Evolutionary conservation across 345 rosid species (phyloP).

Genomic region (Brassica carinata): DNA sequence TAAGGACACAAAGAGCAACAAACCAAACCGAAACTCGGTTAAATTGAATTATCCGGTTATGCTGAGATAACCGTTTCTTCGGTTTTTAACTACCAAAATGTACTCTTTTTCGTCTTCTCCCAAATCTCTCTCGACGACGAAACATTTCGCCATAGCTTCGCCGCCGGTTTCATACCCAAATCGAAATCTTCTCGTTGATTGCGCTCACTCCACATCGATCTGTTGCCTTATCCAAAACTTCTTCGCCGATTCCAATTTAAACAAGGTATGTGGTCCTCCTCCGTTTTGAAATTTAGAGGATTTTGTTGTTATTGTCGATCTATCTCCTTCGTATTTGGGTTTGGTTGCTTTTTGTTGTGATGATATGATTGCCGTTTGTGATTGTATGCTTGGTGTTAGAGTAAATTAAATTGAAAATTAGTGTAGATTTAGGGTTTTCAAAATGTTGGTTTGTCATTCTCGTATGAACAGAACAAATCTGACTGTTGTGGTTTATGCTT

Average conservation of each 20-base stretch:
- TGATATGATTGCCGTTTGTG: not conserved
- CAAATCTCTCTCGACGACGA: too few species aligned
- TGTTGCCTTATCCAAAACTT: not conserved
- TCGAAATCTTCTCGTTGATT: too few species aligned
- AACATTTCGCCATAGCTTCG: too few species aligned
- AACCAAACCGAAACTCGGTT: constrained; percentile 27
- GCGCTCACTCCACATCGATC: not conserved
- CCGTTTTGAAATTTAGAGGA: not conserved
- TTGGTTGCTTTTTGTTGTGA: not conserved
- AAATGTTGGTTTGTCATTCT: too few species aligned
- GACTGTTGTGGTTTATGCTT: too few species aligned
- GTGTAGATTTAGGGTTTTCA: not conserved
- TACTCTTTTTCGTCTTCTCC: too few species aligned
- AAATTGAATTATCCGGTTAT: not conserved
- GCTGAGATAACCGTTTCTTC: not conserved
- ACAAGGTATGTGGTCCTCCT: not conserved
- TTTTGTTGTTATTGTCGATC: not conserved
- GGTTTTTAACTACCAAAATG: too few species aligned
- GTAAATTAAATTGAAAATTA: not conserved
- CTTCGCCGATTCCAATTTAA: not conserved
- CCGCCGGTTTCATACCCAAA: too few species aligned
- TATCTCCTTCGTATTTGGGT: not conserved
- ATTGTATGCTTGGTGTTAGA: not conserved
- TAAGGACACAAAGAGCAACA: not conserved
- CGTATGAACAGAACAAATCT: too few species aligned